phyloP scores from a whole-genome alignment of 257 asterid genomes.

The Capsicum pubescens region DNA sequence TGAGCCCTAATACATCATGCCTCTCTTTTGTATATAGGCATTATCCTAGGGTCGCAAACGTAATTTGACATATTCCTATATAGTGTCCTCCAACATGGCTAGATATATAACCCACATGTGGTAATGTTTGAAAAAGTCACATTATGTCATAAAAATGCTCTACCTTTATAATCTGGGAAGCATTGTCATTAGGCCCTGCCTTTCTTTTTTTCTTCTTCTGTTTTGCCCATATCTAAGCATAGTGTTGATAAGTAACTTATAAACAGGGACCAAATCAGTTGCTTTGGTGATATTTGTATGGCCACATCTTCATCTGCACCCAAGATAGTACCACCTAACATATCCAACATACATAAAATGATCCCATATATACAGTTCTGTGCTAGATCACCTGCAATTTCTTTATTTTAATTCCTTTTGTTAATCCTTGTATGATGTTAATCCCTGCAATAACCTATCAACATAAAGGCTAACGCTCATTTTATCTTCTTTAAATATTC shows the following conservation, averaged over 20 bases:
- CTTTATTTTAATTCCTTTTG: slow-evolving; percentile 37
- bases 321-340: neutral
- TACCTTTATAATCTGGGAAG: slow-evolving; percentile 38
- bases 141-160: slow-evolving; percentile 28
- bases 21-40: no score
- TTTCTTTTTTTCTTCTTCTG: neutral
- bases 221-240: slow-evolving; percentile 4
- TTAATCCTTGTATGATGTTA: slow-evolving; percentile 33
- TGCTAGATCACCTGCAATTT: slow-evolving; percentile 49
- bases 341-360: slow-evolving; percentile 19
- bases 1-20: no score
- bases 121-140: slow-evolving; percentile 33
- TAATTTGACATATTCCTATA: no score
- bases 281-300: neutral
- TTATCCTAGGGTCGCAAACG: no score
- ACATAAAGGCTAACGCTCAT: neutral
- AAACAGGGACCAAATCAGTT: neutral
- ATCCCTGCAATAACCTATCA: neutral
- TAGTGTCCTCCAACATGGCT: no score
- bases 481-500: neutral
- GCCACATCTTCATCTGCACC: neutral
- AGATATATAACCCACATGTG: slow-evolving; percentile 25
- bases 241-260: slow-evolving; percentile 27
- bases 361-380: slow-evolving; percentile 13
- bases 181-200: slow-evolving; percentile 22